Percentiles rank a stretch among this genome's conserved stretches.
Evolutionary conservation across 1,284 basidiomycete species (phyloP).

Genomic region (Schizopora paradoxa): DNA sequence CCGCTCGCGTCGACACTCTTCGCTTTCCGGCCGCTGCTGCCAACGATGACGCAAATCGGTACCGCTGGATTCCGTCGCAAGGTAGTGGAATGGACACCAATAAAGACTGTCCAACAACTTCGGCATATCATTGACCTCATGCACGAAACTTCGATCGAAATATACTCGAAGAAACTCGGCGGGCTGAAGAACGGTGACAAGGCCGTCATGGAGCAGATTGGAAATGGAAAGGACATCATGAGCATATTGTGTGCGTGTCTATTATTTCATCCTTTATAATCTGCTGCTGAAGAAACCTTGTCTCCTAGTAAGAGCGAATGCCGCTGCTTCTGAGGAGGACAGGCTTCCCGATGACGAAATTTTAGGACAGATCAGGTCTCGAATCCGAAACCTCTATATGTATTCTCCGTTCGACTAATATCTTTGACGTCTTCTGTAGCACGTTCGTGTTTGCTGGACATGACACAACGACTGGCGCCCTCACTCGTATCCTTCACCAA

Average conservation of each 20-base stretch:
- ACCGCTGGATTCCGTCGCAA: conserved; percentile 9
- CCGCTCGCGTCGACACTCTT: conserved; percentile 5
- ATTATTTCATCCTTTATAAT: background rate
- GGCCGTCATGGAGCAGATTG: conserved; percentile 21
- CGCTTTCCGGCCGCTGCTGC: conserved; percentile 9
- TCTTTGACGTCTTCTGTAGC: conserved; percentile 21
- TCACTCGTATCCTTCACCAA: conserved; percentile 34
- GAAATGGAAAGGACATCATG: conserved; percentile 28
- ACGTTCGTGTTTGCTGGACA: conserved; percentile 42
- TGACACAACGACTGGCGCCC: conserved; percentile 37
- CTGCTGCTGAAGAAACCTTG: no score
- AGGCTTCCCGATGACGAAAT: conserved; percentile 10
- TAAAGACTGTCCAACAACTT: background rate
- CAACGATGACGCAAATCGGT: conserved; percentile 18
- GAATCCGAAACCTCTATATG: no score
- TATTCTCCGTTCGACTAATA: no score
- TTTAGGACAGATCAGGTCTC: conserved; percentile 25
- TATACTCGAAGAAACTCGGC: conserved; percentile 20
- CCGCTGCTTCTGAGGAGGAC: conserved; percentile 9
- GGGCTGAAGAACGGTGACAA: conserved; percentile 22
- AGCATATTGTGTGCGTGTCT: conserved; percentile 26
- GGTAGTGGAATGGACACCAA: conserved; percentile 13
- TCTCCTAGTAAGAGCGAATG: conserved; percentile 23
- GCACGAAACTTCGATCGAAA: conserved; percentile 7
- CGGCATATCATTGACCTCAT: background rate